Conservation (phyloP, 257 asterid genomes). For the Solanum lycopersicoides region DNA sequence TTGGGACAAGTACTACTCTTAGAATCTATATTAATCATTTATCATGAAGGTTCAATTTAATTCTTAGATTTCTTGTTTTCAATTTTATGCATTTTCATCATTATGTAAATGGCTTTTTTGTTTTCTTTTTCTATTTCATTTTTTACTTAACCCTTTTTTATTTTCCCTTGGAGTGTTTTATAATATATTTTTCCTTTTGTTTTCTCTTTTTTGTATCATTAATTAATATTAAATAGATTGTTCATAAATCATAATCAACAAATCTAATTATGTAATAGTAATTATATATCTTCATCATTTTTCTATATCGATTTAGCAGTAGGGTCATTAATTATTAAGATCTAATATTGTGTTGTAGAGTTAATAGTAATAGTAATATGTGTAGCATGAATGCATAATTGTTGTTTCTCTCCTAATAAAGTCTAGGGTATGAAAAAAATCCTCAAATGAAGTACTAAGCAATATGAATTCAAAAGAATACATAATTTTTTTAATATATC, state of each 20-base stretch:
- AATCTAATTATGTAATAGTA: background rate
- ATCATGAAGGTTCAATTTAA: background rate
- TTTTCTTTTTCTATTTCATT: background rate
- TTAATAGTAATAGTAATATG: background rate
- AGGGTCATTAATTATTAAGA: background rate
- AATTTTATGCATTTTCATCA: background rate
- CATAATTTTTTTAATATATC: background rate
- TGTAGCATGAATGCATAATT: background rate
- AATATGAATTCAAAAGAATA: too few relatives aligned
- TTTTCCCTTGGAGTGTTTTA: background rate
- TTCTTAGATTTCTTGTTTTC: background rate
- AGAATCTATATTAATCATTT: background rate
- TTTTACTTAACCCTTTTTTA: background rate
- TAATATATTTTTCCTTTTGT: background rate
- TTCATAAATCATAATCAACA: background rate
- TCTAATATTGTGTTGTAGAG: background rate
- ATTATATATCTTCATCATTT: background rate
- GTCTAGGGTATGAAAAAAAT: background rate
- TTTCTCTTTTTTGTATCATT: background rate
- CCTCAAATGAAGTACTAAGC: background rate
- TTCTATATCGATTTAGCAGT: background rate
- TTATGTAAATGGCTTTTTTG: background rate
- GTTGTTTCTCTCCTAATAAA: background rate
- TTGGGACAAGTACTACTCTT: slow-evolving; percentile 15
- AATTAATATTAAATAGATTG: background rate